Evolutionary conservation across 2,329 filamentous ascomycete genomes (phyloP).

Genomic region (Penicillium sp.): DNA sequence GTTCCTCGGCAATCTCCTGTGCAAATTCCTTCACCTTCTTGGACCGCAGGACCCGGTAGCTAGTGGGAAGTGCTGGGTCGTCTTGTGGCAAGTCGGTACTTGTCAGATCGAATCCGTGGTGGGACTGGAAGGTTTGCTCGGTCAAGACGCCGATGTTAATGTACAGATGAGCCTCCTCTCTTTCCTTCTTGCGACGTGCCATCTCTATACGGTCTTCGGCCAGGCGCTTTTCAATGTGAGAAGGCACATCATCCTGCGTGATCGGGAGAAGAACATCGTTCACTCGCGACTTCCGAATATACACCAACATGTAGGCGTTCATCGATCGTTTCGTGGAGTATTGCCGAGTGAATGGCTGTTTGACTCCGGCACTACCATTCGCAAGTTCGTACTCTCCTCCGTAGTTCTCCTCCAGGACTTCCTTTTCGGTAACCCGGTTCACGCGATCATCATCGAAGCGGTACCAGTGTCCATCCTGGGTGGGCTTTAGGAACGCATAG

Average conservation of each 20-base stretch:
- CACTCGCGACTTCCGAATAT: constrained; percentile 81
- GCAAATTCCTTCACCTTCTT: constrained; percentile 73
- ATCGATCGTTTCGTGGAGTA: constrained; percentile 63
- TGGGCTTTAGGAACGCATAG: constrained; percentile 92
- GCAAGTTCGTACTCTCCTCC: constrained; percentile 71
- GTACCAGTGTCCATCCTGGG: constrained; percentile 90
- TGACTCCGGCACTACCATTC: constrained; percentile 54
- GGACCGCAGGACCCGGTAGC: constrained; percentile 68
- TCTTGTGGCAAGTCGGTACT: constrained; percentile 57
- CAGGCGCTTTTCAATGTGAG: constrained; percentile 71
- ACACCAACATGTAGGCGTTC: constrained; percentile 99
- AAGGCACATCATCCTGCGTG: constrained; percentile 70
- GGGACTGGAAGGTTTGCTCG: constrained; percentile 71
- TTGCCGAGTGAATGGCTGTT: constrained; percentile 60
- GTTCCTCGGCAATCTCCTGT: constrained; percentile 63
- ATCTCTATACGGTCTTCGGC: constrained; percentile 73
- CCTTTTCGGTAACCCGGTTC: constrained; percentile 83
- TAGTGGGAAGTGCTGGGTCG: constrained; percentile 65
- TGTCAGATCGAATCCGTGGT: constrained; percentile 79
- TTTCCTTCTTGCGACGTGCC: constrained; percentile 76
- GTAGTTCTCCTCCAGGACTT: constrained; percentile 94
- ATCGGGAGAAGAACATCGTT: constrained; percentile 75
- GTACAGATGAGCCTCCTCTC: constrained; percentile 91
- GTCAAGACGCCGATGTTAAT: constrained; percentile 78
- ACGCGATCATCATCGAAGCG: constrained; percentile 97